Base-by-base conservation (phyloP, 2,329 filamentous ascomycete species). In the Penicillium expansum region DNA sequence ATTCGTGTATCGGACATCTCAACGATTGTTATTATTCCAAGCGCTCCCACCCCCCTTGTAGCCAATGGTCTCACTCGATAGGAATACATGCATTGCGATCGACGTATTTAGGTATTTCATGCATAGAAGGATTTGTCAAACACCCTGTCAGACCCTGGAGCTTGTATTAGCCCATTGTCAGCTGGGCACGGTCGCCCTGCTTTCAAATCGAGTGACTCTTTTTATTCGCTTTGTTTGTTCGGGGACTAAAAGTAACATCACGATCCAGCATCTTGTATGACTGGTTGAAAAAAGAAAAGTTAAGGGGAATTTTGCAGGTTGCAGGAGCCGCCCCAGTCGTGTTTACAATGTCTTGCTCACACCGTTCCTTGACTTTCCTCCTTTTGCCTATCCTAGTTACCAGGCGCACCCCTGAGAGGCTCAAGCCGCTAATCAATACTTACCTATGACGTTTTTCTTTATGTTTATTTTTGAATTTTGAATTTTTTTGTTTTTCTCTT, bases 81-180 rank as follows among this genome's bases (percentile, higher is more conserved):
- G 29, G 16, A 49, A 58, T 55, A 58, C 60, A 62, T 58, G 55
- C 62, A 56, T 57, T 52, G 42, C 22, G 48, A 56, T 62, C 56
- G 38, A 65, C 64, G 62, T 62, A 44, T 61, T 54, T 35, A 62
- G 63, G 63, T 62, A 69, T 64, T 59, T 48, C 57, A 56, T 69
- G 65, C 66, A 68, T 67, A 55, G 57, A 62, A 56, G 54, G 56
- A 62, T 61, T 62, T 59, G 55, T 60, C 58, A 58, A 59, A 29
- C 30, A 58, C 53, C 42, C 47, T 52, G 61, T 62, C 56, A 52
- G 33, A 38, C 48, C 29, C 10, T 20, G 35, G 38, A 48, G 50
- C 37, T 33, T 48, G 55, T 43, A 43, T 55, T 50, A 32, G 29
- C 41, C 24, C 20, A 39, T 52, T 52, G 29, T 54, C 48, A 33